Evolutionary conservation across 1,139 yeast species (phyloP), one percentile per base, ranked within the genome.

Genomic region (Eremothecium sinecaudum): DNA sequence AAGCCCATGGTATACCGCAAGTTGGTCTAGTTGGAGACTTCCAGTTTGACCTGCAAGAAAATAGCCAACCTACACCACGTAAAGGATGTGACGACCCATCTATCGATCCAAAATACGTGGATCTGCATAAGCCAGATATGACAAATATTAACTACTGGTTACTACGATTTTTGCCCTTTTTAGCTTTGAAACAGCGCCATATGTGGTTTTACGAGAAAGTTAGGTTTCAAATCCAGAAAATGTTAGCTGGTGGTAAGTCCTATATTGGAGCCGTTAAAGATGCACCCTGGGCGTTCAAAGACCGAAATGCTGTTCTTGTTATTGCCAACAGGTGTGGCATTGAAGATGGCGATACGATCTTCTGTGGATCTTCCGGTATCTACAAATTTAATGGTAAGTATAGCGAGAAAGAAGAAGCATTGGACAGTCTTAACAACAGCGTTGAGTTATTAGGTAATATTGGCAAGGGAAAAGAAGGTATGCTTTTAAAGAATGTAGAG

Each of bases 321-420:
- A 29, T 47, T 9, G 48, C 56, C 45, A 84, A 86, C 52, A 61
- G 95, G 40, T 62, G 73, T 8, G 96, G 96, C 0, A 62, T 77
- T 25, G 96, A 86, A 54, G 74, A 66, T 28, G 71, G 71, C 21
- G 41, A 37, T 5, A 54, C 58, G 5, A 70, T 78, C 1, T 56
- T 76, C 39, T 87, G 80, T 45, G 92, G 82, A 0, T 94, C 94
- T 1, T 69, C 84, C 1, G 71, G 80, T 9, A 72, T 79, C 5
- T 58, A 71, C 34, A 67, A 69, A 41, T 77, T 78, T 45, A 64
- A 62, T 37, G 69, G 69, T 5, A 29, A 34, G 3, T 54, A 51
- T 2, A 30, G 19, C 11, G 45, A 58, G 14, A 44, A 42, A 2
- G 52, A 50, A 0, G 43, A 55, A 3, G 19, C 41, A 9, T 19